These are phyloP conservation scores for Jatropha podagrica DNA, from an alignment of 441 rosid species.

Conservation along the genomic window DNA sequence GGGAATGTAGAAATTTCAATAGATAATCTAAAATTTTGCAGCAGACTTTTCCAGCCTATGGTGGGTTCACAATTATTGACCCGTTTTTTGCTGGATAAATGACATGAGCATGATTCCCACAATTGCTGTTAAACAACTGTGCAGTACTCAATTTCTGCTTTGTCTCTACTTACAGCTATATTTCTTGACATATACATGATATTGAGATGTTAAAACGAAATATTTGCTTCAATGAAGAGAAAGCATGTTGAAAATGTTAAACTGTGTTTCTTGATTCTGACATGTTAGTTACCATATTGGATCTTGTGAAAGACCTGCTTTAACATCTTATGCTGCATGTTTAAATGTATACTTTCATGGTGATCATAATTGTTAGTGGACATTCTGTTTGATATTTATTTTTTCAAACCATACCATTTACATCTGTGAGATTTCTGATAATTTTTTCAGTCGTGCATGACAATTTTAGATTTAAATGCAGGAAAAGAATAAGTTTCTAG, in stretches of 20 bases:
- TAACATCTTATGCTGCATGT: background rate
- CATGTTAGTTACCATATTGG: background rate
- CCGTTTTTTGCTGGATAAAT: background rate
- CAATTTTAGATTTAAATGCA: background rate
- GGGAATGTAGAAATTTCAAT: background rate
- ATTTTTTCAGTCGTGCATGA: no score
- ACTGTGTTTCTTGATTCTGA: background rate
- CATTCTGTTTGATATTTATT: background rate
- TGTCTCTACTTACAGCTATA: background rate
- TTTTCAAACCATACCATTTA: background rate
- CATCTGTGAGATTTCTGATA: no score
- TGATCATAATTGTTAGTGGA: background rate
- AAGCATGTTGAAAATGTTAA: background rate
- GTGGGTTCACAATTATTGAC: background rate
- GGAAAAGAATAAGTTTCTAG: background rate
- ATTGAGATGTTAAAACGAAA: background rate
- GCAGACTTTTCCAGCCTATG: background rate
- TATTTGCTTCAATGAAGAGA: background rate
- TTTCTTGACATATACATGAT: background rate
- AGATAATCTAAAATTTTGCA: background rate
- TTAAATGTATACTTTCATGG: background rate
- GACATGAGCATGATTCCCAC: no score
- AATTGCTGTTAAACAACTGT: background rate
- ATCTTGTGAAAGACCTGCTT: background rate
- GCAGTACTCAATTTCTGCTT: background rate